Evolutionary conservation across 1,284 basidiomycete species (phyloP).

Genomic region (Malassezia pachydermatis): DNA sequence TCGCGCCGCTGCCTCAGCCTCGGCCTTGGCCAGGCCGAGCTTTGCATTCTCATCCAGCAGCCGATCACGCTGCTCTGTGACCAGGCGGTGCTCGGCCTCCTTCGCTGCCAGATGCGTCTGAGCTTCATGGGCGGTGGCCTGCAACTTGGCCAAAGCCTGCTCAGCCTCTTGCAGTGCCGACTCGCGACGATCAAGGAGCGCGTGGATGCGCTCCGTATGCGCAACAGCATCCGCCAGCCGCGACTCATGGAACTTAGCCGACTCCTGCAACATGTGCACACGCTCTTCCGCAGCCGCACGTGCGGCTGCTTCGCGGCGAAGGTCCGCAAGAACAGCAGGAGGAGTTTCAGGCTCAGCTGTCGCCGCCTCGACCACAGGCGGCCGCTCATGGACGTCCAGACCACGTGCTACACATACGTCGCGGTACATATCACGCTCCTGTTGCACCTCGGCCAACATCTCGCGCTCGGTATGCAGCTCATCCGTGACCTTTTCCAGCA

Average conservation of each 20-base stretch:
- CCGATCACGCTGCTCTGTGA: constrained; percentile 10
- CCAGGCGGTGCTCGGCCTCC: constrained; percentile 4
- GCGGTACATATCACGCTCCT: constrained; percentile 77
- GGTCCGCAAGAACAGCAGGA: constrained; percentile 2
- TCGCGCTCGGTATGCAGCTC: constrained; percentile 64
- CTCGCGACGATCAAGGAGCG: constrained; percentile 5
- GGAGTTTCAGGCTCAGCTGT: background rate
- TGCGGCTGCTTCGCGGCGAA: constrained; percentile 5
- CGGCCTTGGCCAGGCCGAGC: constrained; percentile 2
- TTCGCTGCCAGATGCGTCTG: constrained; percentile 5
- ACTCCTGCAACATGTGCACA: constrained; percentile 19
- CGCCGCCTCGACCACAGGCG: background rate
- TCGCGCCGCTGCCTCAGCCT: constrained; percentile 6
- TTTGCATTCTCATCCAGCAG: constrained; percentile 10
- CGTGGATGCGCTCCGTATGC: constrained; percentile 2
- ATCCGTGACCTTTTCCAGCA: constrained; percentile 66
- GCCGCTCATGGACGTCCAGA: background rate
- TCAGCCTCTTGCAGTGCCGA: constrained; percentile 4
- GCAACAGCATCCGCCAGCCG: constrained; percentile 26
- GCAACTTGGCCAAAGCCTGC: background rate
- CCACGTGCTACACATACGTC: constrained; percentile 54
- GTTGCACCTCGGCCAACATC: constrained; percentile 65
- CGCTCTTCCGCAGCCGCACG: constrained; percentile 14
- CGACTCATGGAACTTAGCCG: constrained; percentile 34
- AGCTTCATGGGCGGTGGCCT: background rate